Evolutionary conservation across 2,329 filamentous ascomycete species (phyloP), one percentile per base, ranked within the genome.

Genomic region (Botryotinia calthae): DNA sequence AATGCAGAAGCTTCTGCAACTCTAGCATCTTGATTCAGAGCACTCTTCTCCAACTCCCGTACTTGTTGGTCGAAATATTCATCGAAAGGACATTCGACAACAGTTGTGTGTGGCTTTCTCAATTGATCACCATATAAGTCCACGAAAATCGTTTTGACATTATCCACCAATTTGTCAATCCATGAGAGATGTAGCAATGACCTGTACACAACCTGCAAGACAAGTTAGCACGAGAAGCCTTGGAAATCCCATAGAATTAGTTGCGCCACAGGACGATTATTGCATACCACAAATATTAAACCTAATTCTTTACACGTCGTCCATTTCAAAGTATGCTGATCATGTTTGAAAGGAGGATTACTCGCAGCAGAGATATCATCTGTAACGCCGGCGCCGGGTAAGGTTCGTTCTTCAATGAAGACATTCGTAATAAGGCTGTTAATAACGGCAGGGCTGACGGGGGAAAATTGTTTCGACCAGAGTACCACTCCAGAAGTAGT

Each of bases 141-240:
- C 77, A 96, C 87, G 80, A 98, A 99, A 48, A 99, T 90, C 16
- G 93, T 94, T 81, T 91, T 93, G 79, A 98, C 94, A 79, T 98
- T 97, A 80, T 98, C 95, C 77, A 99, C 90, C 65, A 99, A 90
- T 82, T 96, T 94, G 82, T 99, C 96, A 76, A 98, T 93, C 96
- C 97, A 99, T 20, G 93, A 95, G 14, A 99, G 88, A 82, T 98
- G 95, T 44, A 99, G 88, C 46, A 99, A 89, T 56, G 95, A 98
- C 81, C 97, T 93, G 82, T 99, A 99, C 76, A 99, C 96, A 76
- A 95, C 96, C 94, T 97, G 79, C 63, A 63, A 51, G 42, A 44
- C 12, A 46, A 37, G 64, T 73, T 34, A 75, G 65, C 46, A 59
- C 42, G 61, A 51, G 12, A 61, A 22, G 42, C 20, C 31, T 25